Evolutionary conservation across 1,284 basidiomycete genomes (phyloP), one percentile per base, ranked within the genome.

Genomic region (Papiliotrema terrestris): DNA sequence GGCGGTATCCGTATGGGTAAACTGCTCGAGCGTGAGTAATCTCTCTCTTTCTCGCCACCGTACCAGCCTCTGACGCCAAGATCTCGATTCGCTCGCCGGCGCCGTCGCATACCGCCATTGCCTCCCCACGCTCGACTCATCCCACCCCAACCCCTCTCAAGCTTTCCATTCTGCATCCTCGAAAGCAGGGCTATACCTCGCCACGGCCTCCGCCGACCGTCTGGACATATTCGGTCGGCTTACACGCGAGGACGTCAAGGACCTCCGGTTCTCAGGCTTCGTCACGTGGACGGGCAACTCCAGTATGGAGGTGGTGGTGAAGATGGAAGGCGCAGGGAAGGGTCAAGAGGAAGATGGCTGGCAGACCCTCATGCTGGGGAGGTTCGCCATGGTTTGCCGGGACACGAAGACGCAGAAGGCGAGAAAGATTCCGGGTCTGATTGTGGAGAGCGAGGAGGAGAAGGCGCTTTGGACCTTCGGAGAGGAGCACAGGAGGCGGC

Each of bases 71-170:
- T 32, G 22, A 29, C 39, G 35, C 23, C 19, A 51, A 74, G 72
- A 90, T 67, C 80, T 91, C 43, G 89, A 91, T 69, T 88, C 87
- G 6, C 79, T 91, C 17, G 88, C 89, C 1, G 89, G 88, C 13
- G 87, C 86, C 2, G 88, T 91, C 57, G 81, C 87, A 1, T 91
- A 90, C 75, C 86, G 88, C 65, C 87, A 89, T 73, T 83, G 88
- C 78, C 81, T 90, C 1, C 68, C 65, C 8, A 36, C 54, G n/a
- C 47, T 57, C 17, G 20, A 52, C 4, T 39, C 57, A 8, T 51
- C 58, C 14, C 57, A 62, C 2, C 49, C 52, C 9, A 56, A 59
- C 32, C 54, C 65, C 2, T 60, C 66, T 1, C 55, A 69, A 49
- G 61, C 69, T 39, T 77, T 78, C 25, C 82, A 84, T 82, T 82